Evolutionary conservation across 805 yeast species (phyloP).

Genomic region (Blastobotrys mokoenaii): DNA sequence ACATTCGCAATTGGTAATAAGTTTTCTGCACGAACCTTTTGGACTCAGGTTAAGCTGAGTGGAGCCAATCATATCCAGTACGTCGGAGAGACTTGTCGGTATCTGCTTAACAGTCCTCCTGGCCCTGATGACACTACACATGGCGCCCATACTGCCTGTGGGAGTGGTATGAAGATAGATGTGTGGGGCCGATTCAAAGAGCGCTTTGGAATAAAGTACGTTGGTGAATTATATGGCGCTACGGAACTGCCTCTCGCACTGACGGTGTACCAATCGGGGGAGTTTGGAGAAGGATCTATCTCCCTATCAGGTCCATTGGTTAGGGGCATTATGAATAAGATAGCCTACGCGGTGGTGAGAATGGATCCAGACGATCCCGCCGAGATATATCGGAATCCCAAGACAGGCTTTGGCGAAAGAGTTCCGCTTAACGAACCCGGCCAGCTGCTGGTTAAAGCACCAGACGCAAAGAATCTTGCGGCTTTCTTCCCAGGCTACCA

Average conservation of each 20-base stretch:
- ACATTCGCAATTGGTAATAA: constrained; percentile 70
- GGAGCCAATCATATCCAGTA: constrained; percentile 79
- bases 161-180: constrained; percentile 85
- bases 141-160: constrained; percentile 62
- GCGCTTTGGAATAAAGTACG: constrained; percentile 61
- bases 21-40: constrained; percentile 75
- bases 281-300: constrained; percentile 80
- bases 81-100: constrained; percentile 92
- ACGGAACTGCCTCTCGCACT: constrained; percentile 89
- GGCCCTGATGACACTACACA: constrained; percentile 58
- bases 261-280: constrained; percentile 70
- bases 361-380: constrained; percentile 78
- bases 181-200: constrained; percentile 77
- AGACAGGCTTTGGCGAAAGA: constrained; percentile 51
- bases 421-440: constrained; percentile 67
- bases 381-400: constrained; percentile 58
- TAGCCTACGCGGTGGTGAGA: constrained; percentile 49
- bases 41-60: constrained; percentile 76
- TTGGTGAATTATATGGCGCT: constrained; percentile 91
- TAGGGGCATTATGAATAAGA: not conserved
- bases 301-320: constrained; percentile 59
- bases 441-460: constrained; percentile 71
- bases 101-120: constrained; percentile 55
- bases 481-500: constrained; percentile 83
- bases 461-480: constrained; percentile 52